A percentile compares a stretch with the other conserved stretches of the same genome.
Conservation (phyloP, 139 green algal species). For the Volvox reticuliferus region DNA sequence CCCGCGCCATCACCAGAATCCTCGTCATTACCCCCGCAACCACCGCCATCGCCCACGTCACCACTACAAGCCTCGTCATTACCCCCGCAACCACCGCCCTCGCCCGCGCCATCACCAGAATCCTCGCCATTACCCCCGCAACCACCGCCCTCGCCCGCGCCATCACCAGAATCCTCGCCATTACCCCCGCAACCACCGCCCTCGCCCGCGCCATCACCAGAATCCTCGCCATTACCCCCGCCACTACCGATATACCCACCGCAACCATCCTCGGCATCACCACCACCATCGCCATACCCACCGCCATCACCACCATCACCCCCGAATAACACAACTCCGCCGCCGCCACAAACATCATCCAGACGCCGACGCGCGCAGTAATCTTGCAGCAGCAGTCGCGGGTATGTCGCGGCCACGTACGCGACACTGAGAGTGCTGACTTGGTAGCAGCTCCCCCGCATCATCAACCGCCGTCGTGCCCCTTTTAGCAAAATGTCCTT, state of each 20-base stretch:
- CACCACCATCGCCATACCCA: neutral
- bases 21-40: neutral
- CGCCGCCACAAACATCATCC: neutral
- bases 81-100: neutral
- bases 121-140: neutral
- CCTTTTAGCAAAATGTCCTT: too few relatives aligned
- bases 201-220: neutral
- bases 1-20: too few relatives aligned
- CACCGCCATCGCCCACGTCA: neutral
- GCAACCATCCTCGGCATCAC: neutral
- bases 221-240: neutral
- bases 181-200: neutral
- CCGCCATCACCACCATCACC: neutral
- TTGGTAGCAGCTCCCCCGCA: too few relatives aligned
- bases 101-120: neutral
- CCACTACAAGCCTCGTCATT: neutral
- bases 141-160: neutral
- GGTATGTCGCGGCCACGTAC: too few relatives aligned
- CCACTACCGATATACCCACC: neutral
- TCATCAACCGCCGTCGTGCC: too few relatives aligned
- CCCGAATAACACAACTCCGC: neutral
- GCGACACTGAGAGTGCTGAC: too few relatives aligned
- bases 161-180: neutral
- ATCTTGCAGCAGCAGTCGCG: too few relatives aligned
- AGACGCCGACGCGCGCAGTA: neutral